Base-by-base conservation (phyloP, 768 basidiomycete genomes). In the Boletus tylopilopsis region DNA sequence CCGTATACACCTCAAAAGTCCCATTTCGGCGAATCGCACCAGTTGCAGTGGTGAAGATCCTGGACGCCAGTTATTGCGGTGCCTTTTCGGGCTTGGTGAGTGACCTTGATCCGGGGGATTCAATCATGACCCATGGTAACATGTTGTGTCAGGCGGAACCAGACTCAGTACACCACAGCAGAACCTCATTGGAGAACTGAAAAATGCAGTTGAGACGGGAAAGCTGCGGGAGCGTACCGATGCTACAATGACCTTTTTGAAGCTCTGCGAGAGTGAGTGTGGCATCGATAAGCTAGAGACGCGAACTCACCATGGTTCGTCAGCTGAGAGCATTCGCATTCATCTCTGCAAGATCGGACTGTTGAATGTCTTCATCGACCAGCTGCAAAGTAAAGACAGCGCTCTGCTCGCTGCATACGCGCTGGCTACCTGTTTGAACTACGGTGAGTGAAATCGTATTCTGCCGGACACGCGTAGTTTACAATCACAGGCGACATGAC, bases 391-490 rank as follows among this genome's bases (percentile, higher is more conserved):
- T 3, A 53, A 53, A 41, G 39, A 53, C 4, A 45, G 16, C 1
- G 54, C 60, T 0, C 29, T 63, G 25, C 51, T 62, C 18, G 57
- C 54, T 15, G 61, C 60, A 13, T 62, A 59, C 15, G 60, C 60
- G 2, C 37, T 62, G 33, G 29, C 42, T 5, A 42, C 24, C 2
- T 63, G 55, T 42, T 18, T 60, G 47, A 42, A 49, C 33, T 25
- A 52, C 16, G 3, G 59, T 58, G 23, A 43, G 59, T 45, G 7
- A 8, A 19, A 29, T 47, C 8, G 5, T 16, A 1, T n/a, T 7
- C 29, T 13, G 29, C 24, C 11, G 18, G 18, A 21, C 10, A n/a
- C n/a, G n/a, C 4, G 10, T 30, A 21, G n/a, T 27, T 49, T 7
- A 49, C 0, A 18, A 10, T 23, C 19, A 16, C 18, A 61, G 60